Base-by-base conservation (phyloP, 2,329 filamentous ascomycete species). In the Thelonectria discophora region DNA sequence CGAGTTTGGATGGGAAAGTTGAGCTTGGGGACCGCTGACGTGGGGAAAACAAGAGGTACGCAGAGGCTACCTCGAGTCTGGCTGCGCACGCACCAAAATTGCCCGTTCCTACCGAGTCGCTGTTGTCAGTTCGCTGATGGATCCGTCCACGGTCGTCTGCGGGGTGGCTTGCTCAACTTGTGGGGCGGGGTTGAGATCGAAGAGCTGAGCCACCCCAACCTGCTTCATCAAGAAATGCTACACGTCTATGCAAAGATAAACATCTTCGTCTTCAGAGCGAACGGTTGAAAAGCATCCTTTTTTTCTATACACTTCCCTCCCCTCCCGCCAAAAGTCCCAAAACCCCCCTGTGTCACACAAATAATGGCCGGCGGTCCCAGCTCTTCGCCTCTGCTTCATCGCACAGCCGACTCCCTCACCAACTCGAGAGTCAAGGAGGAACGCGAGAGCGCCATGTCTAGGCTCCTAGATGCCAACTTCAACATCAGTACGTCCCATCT, bases 391-490 rank as follows among this genome's bases (percentile, higher is more conserved):
- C 62, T 60, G 27, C 56, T 60, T 42, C 65, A 68, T 47, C 65
- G 71, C 48, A 65, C 66, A 54, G 60, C 66, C 51, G 69, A 70
- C 48, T 51, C 60, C 3, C 51, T 48, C 45, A 61, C 62, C 62
- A 68, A 70, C 53, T 72, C 74, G 13, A 78, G 80, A 69, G 73
- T 73, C 55, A 78, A 72, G 47, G 82, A 85, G 8, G 83, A 85
- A 46, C 74, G 72, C 40, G 79, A 83, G 5, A 55, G 63, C 5
- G 68, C 73, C 10, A 79, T 75, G 45, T 58, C 73, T 2, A 78
- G 71, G 18, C 75, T 86, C 1, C 59, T 73, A 1, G 82, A 86
- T 63, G 76, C 77, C 45, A 75, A 77, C 10, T 85, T 85, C 67
- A 81, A 78, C 55, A 77, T 79, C 6, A 74, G 84, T 84, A 72